phyloP scores from a whole-genome alignment of 2,329 filamentous ascomycete species.

The Neofusicoccum laricinum region DNA sequence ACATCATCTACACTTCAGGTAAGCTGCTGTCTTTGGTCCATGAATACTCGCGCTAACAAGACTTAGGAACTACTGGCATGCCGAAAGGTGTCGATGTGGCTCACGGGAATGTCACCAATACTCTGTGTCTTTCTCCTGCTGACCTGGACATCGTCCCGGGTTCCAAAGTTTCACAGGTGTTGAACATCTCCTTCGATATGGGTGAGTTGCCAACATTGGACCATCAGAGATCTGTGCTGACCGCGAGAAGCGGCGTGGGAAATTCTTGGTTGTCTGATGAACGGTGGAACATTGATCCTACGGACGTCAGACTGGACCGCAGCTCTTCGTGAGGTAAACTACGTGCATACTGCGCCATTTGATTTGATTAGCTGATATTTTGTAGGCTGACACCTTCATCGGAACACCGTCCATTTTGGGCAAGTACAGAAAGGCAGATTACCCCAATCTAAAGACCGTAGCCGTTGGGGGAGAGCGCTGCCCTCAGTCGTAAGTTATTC shows the following conservation, averaged over 20 bases:
- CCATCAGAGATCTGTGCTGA: neutral
- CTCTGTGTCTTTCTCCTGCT: constrained; percentile 51
- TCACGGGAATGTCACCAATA: constrained; percentile 55
- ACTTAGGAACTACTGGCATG: constrained; percentile 49
- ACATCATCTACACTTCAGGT: constrained; percentile 53
- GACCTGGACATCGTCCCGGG: constrained; percentile 51
- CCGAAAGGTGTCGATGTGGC: constrained; percentile 60
- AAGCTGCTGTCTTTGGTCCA: neutral
- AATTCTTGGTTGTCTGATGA: constrained; percentile 56
- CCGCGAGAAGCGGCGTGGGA: constrained; percentile 55
- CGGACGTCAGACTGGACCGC: constrained; percentile 51
- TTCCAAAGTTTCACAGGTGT: constrained; percentile 53
- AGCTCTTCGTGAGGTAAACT: constrained; percentile 45
- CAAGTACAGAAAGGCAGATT: constrained; percentile 47
- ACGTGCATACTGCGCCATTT: neutral
- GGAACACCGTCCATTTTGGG: constrained; percentile 56
- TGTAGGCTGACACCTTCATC: constrained; percentile 52
- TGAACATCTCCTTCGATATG: constrained; percentile 62
- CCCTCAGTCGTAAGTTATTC: constrained; percentile 39
- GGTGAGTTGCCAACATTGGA: constrained; percentile 40
- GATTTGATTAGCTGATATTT: neutral
- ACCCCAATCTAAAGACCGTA: constrained; percentile 51
- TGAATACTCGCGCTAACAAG: constrained; percentile 5
- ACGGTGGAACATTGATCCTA: constrained; percentile 56
- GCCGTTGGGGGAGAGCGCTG: constrained; percentile 58